Percentiles rank a stretch among this genome's conserved stretches.
Evolutionary conservation across 2,329 filamentous ascomycete species (phyloP).

Genomic region (Aspergillus pseudotamarii): DNA sequence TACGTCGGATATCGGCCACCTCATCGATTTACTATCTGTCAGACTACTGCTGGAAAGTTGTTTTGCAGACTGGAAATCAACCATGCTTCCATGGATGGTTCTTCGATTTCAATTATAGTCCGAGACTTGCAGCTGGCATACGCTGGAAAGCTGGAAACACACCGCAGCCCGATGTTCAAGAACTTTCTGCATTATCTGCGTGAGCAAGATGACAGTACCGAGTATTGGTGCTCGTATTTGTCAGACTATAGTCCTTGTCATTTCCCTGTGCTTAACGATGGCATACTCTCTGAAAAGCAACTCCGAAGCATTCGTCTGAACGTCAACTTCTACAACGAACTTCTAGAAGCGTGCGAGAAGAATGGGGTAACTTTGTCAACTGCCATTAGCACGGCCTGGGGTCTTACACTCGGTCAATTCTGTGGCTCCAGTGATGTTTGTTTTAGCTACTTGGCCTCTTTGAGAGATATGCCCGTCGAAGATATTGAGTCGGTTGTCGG

Average conservation of each 20-base stretch:
- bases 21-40: slow-evolving; percentile 51
- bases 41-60: slow-evolving; percentile 39
- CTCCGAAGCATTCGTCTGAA: slow-evolving; percentile 36
- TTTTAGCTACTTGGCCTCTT: slow-evolving; percentile 50
- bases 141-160: slow-evolving; percentile 41
- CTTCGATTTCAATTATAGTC: slow-evolving; percentile 53
- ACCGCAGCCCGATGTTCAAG: slow-evolving; percentile 39
- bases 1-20: slow-evolving; percentile 39
- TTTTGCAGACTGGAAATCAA: slow-evolving; percentile 55
- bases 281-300: slow-evolving; percentile 21
- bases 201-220: slow-evolving; percentile 29
- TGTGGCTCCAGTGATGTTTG: slow-evolving; percentile 71
- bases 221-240: slow-evolving; percentile 44
- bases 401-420: slow-evolving; percentile 61
- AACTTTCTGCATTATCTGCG: slow-evolving; percentile 37
- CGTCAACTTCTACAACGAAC: slow-evolving; percentile 29
- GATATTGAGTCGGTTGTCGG: slow-evolving; percentile 49
- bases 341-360: slow-evolving; percentile 45
- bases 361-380: slow-evolving; percentile 54
- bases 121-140: slow-evolving; percentile 52
- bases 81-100: slow-evolving; percentile 56
- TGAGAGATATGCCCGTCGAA: slow-evolving; percentile 45
- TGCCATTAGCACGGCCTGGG: slow-evolving; percentile 72
- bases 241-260: slow-evolving; percentile 36
- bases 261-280: slow-evolving; percentile 41